Evolutionary conservation across 2,329 filamentous ascomycete species (phyloP).

Genomic region (Alternaria triticimaculans): DNA sequence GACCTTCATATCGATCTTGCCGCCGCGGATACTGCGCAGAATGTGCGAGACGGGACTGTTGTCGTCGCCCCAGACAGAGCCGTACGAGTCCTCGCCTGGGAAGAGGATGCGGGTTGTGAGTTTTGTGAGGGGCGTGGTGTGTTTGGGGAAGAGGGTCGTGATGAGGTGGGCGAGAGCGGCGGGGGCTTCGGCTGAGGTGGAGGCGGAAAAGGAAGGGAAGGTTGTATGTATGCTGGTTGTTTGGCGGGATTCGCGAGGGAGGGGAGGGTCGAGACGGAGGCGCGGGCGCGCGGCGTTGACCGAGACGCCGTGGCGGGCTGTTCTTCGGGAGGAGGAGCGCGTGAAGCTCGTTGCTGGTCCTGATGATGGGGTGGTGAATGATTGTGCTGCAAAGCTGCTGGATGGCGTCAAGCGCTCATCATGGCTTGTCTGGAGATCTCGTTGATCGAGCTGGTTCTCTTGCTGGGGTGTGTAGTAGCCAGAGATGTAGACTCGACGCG

Average conservation of each 20-base stretch:
- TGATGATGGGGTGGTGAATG: slow-evolving; percentile 9
- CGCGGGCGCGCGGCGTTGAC: slow-evolving; percentile 19
- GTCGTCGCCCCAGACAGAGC: slow-evolving; percentile 49
- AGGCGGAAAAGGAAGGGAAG: slow-evolving; percentile 22
- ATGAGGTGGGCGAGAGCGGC: slow-evolving; percentile 43
- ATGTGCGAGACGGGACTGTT: slow-evolving; percentile 46
- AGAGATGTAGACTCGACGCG: slow-evolving; percentile 50
- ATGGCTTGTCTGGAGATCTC: slow-evolving; percentile 11
- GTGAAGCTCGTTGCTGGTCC: slow-evolving; percentile 5
- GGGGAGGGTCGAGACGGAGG: slow-evolving; percentile 23
- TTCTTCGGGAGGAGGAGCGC: neutral
- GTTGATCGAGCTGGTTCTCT: neutral
- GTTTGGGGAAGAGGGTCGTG: slow-evolving; percentile 37
- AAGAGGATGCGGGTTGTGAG: slow-evolving; percentile 52
- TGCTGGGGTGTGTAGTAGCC: slow-evolving; percentile 43
- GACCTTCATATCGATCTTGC: slow-evolving; percentile 42
- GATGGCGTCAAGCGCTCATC: slow-evolving; percentile 21
- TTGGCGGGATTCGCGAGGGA: neutral
- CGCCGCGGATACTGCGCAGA: slow-evolving; percentile 47
- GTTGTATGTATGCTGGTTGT: neutral
- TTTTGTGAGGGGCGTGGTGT: slow-evolving; percentile 27
- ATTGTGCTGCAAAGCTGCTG: slow-evolving; percentile 19
- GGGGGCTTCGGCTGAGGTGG: slow-evolving; percentile 26
- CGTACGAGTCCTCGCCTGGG: slow-evolving; percentile 47
- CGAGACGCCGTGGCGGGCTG: slow-evolving; percentile 2